Evolutionary conservation across 2,329 filamentous ascomycete species (phyloP).

Genomic region (Fusarium albidum): DNA sequence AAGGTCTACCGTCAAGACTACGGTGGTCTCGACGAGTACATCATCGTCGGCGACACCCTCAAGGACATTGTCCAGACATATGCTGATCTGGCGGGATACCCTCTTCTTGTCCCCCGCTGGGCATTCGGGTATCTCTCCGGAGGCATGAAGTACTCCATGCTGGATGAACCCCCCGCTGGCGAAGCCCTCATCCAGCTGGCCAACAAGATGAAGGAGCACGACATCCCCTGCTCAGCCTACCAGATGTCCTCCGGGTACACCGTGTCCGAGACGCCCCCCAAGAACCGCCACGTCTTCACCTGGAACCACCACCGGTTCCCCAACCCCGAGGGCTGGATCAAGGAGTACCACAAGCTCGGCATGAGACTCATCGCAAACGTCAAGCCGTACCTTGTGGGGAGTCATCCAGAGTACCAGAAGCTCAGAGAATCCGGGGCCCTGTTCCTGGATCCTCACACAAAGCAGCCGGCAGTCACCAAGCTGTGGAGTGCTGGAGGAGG

Average conservation of each 20-base stretch:
- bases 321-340: constrained; percentile 69
- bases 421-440: constrained; percentile 67
- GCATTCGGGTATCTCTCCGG: constrained; percentile 78
- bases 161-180: constrained; percentile 60
- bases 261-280: constrained; percentile 70
- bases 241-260: constrained; percentile 80
- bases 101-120: constrained; percentile 73
- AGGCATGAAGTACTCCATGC: constrained; percentile 63
- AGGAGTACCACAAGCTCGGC: constrained; percentile 68
- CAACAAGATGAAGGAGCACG: constrained; percentile 67
- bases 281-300: constrained; percentile 72
- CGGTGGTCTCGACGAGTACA: constrained; percentile 76
- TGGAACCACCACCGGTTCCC: constrained; percentile 78
- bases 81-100: constrained; percentile 73
- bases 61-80: constrained; percentile 72
- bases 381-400: constrained; percentile 75
- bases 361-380: constrained; percentile 76
- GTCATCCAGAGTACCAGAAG: constrained; percentile 71
- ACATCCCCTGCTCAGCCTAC: constrained; percentile 75
- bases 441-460: constrained; percentile 67
- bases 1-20: constrained; percentile 78
- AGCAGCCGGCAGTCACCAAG: constrained; percentile 63
- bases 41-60: constrained; percentile 71
- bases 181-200: constrained; percentile 69
- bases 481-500: constrained; percentile 78